phyloP scores from a whole-genome alignment of 495 filamentous ascomycete genomes.

The Penicillium bialowiezense region DNA sequence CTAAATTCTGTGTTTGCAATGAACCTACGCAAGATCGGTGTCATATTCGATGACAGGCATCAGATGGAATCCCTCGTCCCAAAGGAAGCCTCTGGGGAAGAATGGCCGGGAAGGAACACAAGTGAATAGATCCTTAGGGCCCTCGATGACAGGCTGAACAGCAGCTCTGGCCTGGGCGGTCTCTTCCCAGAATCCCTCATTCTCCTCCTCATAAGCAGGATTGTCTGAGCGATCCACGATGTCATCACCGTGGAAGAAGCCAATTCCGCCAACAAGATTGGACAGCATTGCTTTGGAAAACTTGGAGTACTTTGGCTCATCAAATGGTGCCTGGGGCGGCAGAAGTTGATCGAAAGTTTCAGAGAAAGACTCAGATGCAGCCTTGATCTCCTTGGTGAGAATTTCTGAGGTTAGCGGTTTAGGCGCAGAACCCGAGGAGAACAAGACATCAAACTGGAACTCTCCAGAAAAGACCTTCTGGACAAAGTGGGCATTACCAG shows the following conservation, averaged over 20 bases:
- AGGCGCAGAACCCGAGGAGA: constrained; percentile 73
- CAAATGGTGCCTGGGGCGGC: constrained; percentile 71
- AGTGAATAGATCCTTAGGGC: constrained; percentile 86
- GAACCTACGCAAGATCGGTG: constrained; percentile 70
- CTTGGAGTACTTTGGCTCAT: constrained; percentile 63
- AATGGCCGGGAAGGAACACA: constrained; percentile 92
- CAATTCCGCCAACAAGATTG: constrained; percentile 91
- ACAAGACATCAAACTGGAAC: constrained; percentile 81
- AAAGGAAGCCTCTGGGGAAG: constrained; percentile 94
- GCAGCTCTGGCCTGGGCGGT: constrained; percentile 70
- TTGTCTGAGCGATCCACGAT: constrained; percentile 88
- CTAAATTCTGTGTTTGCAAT: neutral
- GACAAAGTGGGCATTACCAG: constrained; percentile 82
- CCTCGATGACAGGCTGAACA: constrained; percentile 64
- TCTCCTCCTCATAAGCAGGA: constrained; percentile 90
- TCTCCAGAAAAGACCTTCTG: constrained; percentile 87
- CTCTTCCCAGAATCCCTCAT: constrained; percentile 97
- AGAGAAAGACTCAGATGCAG: constrained; percentile 63
- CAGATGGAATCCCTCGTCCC: constrained; percentile 97
- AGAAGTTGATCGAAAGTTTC: constrained; percentile 73
- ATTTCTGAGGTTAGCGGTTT: constrained; percentile 59
- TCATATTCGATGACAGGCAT: constrained; percentile 93
- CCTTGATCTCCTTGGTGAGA: constrained; percentile 66
- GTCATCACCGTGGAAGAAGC: constrained; percentile 86
- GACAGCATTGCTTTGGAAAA: constrained; percentile 92